Percentiles rank a stretch among this genome's conserved stretches.
Conservation (phyloP, 2,329 filamentous ascomycete genomes). For the Ciborinia camelliae region DNA sequence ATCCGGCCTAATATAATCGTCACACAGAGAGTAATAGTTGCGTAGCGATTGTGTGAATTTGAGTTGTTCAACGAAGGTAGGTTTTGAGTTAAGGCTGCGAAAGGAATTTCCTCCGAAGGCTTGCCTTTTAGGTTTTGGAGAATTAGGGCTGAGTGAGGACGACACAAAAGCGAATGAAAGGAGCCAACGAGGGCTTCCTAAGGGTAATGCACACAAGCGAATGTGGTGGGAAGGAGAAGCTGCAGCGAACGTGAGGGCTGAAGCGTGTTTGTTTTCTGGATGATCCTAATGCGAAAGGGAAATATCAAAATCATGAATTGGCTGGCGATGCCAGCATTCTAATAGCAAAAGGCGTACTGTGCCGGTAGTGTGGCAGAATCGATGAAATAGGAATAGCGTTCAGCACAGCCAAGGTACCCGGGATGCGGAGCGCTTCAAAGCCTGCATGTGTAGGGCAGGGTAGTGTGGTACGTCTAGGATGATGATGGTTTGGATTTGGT, state of each 20-base stretch:
- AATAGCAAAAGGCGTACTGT: conserved; percentile 29
- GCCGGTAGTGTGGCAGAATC: conserved; percentile 19
- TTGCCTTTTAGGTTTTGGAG: conserved; percentile 26
- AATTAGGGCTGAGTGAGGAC: conserved; percentile 32
- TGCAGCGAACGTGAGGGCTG: conserved; percentile 23
- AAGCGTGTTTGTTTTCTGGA: conserved; percentile 1
- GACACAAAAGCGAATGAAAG: conserved; percentile 65
- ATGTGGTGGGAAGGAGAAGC: conserved; percentile 30
- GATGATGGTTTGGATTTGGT: conserved; percentile 17
- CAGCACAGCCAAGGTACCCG: conserved; percentile 24
- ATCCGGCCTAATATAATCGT: conserved; percentile 21
- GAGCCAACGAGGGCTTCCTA: conserved; percentile 71
- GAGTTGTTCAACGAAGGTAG: conserved; percentile 22
- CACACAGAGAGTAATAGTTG: conserved; percentile 13
- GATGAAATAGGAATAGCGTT: conserved; percentile 19
- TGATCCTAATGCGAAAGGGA: conserved; percentile 20
- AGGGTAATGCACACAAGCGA: conserved; percentile 38
- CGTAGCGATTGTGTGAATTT: conserved; percentile 16
- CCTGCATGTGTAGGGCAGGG: conserved; percentile 19
- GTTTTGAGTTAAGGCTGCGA: conserved; percentile 25
- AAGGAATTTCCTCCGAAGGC: conserved; percentile 32
- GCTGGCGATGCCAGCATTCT: conserved; percentile 34
- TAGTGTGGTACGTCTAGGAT: conserved; percentile 18
- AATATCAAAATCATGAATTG: conserved; percentile 21
- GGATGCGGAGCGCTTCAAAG: conserved; percentile 21